Base-by-base conservation (phyloP, 805 yeast species). In the Wickerhamiella vanderwaltii region DNA sequence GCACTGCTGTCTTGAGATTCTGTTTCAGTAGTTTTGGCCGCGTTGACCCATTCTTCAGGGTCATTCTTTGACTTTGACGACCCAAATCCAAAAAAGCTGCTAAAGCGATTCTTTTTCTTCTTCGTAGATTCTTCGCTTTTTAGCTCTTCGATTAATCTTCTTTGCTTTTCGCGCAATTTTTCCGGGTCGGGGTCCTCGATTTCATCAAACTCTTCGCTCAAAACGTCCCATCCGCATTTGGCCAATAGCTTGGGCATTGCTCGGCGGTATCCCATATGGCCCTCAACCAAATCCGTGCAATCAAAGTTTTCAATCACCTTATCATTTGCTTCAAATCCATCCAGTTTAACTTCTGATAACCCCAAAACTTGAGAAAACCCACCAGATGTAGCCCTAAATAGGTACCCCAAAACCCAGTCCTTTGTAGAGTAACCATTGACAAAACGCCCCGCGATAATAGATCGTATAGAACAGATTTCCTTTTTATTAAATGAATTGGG, bases 211-310 rank as follows among this genome's bases (percentile, higher is more conserved):
- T 87, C 95, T 45, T 91, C 98, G 48, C 79, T 74, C 31, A 86
- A 58, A 4, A 91, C 85, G 43, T 82, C 79, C 76, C 93, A 80
- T 3, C 82, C 87, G 30, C 83, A 52, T 39, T 64, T 61, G 47
- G 72, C 71, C 49, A 91, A 58, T 33, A 91, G 67, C 51, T 74
- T 75, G 1, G 99, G 99, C 72, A 91, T 85, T 9, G 85, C 86
- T 47, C 79, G 79, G 64, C 98, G 79, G 62, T 91, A 91, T n/a
- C 81, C 85, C 95, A 91, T 84, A 64, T 91, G 98, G 1, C 98
- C 98, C 46, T 81, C 86, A 3, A 88, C 95, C 41, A 68, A 53
- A 15, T 77, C 85, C 0, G 97, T 82, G 54, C 94, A 84, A 55
- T 91, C 93, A 48, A 79, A 69, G 59, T 88, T 88, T 49, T 86